Evolutionary conservation across 2,329 filamentous ascomycete genomes (phyloP).

Genomic region (Diplocarpon mali): DNA sequence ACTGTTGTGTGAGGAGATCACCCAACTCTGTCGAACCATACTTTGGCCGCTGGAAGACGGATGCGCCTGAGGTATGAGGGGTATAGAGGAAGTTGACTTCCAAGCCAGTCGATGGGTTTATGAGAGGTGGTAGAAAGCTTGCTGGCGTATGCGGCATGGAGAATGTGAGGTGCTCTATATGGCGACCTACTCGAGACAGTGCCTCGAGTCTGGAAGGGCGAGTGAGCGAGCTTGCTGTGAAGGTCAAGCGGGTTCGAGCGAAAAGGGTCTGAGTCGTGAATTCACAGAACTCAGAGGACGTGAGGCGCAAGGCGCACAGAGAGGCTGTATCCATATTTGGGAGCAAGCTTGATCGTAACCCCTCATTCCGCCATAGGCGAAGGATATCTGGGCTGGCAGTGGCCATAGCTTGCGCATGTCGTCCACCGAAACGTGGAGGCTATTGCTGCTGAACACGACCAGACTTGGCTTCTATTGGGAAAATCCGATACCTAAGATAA

Average conservation of each 20-base stretch:
- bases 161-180: conserved; percentile 71
- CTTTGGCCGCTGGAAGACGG: conserved; percentile 53
- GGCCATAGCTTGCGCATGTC: conserved; percentile 29
- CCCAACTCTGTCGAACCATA: conserved; percentile 72
- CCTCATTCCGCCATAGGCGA: conserved; percentile 26
- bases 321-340: conserved; percentile 21
- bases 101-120: conserved; percentile 64
- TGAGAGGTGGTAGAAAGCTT: conserved; percentile 74
- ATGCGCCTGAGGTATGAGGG: conserved; percentile 57
- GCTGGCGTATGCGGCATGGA: conserved; percentile 63
- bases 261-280: conserved; percentile 61
- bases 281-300: conserved; percentile 60
- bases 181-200: conserved; percentile 64
- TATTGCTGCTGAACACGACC: conserved; percentile 1
- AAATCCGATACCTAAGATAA: too few species aligned
- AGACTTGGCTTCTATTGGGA: too few species aligned
- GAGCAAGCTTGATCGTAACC: conserved; percentile 21
- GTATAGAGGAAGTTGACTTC: conserved; percentile 76
- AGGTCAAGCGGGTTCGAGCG: conserved; percentile 56
- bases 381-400: conserved; percentile 21
- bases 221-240: conserved; percentile 65
- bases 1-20: conserved; percentile 74
- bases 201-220: conserved; percentile 62
- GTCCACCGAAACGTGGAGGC: conserved; percentile 7
- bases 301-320: conserved; percentile 49